Base-by-base conservation (phyloP, 2,329 filamentous ascomycete genomes). In the Hysterium pulicare region DNA sequence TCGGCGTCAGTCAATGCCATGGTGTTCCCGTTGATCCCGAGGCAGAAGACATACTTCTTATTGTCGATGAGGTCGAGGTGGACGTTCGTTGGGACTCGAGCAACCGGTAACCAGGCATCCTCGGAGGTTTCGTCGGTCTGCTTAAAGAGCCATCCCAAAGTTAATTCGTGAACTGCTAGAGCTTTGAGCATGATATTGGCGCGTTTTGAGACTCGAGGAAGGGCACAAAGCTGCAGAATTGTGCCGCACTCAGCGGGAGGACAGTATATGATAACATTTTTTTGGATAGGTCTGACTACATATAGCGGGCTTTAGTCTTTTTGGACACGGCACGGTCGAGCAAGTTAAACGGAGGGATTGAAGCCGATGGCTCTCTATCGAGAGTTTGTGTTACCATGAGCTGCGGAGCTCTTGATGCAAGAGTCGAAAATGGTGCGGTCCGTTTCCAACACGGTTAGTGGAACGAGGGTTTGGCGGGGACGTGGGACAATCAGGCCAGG, bases 11-110 rank as follows among this genome's bases (percentile, higher is more conserved):
- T 46, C 43, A 33, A 48, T 55, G 50, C 47, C 40, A 41, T 49
- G 13, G 21, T 10, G 38, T 40, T 48, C 42, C 41, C 41, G 40
- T 16, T 19, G n/a, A 34, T 40, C 42, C 46, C 40, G 45, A 51
- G 40, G 44, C 35, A 31, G 40, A 42, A 39, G 45, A 64, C 66
- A 46, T 61, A 74, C 72, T 68, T 70, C 41, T 66, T 62, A 54
- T 74, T 61, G 42, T 69, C 67, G 26, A 75, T 67, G 41, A 74
- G 55, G 45, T 75, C 72, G 36, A 73, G 54, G 48, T 75, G 72
- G 19, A 74, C 66, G 51, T 73, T 74, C 1, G 72, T 74, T 5
- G 72, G 72, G 5, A 75, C 70, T 33, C 51, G 60, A 33, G 66
- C 62, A 26, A 72, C 71, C 2, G 70, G 58, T 33, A 74, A 54